Conservation (phyloP, 306 rosid genomes). For the Fagus sylvatica region DNA sequence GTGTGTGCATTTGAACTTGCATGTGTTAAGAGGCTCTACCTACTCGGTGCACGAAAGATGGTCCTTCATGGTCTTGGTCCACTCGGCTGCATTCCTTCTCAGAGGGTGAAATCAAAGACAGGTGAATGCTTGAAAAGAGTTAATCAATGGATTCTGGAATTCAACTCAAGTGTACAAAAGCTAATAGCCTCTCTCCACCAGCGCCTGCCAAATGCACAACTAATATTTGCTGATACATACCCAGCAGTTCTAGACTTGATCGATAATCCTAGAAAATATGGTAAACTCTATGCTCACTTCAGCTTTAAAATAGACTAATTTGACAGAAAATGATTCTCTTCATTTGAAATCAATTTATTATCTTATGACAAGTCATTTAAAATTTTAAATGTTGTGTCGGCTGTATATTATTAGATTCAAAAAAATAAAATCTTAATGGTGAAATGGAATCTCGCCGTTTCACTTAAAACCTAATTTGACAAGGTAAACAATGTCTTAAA, state of each 20-base stretch:
- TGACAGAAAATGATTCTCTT: no score
- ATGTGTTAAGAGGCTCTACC: conserved; percentile 50
- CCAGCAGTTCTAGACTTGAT: conserved; percentile 59
- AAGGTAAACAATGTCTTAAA: not conserved
- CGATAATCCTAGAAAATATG: conserved; percentile 50
- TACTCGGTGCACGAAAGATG: conserved; percentile 65
- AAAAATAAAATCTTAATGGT: no score
- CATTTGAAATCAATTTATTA: no score
- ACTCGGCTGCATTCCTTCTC: conserved; percentile 93
- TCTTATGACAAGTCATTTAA: no score
- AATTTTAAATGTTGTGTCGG: no score
- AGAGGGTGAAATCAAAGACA: conserved; percentile 67
- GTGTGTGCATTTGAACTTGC: not conserved
- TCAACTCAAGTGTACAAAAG: conserved; percentile 48
- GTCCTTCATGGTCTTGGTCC: conserved; percentile 74
- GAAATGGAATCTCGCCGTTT: no score
- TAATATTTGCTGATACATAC: conserved; percentile 65
- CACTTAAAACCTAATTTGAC: no score
- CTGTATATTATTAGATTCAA: no score
- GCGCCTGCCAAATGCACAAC: conserved; percentile 51
- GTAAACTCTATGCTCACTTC: conserved; percentile 26
- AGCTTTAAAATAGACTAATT: not conserved
- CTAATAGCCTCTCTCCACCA: conserved; percentile 49
- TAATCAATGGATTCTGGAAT: conserved; percentile 44
- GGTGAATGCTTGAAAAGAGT: conserved; percentile 68